Base-by-base conservation (phyloP, 441 rosid species). In the Omphalea diandra region DNA sequence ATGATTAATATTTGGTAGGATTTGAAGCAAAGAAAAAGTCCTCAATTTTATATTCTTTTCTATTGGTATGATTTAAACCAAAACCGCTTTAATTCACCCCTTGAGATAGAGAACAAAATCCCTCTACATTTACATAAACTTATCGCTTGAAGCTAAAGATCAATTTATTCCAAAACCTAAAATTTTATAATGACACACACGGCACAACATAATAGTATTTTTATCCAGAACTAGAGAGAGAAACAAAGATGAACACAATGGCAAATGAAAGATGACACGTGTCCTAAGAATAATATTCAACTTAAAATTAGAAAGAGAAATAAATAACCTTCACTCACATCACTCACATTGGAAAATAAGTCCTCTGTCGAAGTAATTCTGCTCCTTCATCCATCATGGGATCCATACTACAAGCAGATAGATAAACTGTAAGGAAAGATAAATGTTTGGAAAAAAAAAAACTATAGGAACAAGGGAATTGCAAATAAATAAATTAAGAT, bases 301-400 rank as follows among this genome's bases (percentile, higher is more conserved):
- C 47, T 18, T 17, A 67, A 55, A 31, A 60, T 26, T 67, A 40
- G 68, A 49, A 56, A 50, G 9, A 17, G 29, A 72, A 72, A 69
- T 17, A 63, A 36, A 49, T 35, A 67, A 67, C 31, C 35, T 56
- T 63, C 50, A 82, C 88, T 90, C 78, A 95, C 98, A 60, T 63
- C 50, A 82, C 88, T 90, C 78, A 95, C 98, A 70, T 75, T 50
- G 97, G 98, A 85, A 89, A 89, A 82, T 90, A 90, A 64, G 68
- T 79, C 83, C 80, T 86, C 52, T 40, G 76, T 58, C 15, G 84
- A 76, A 67, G 73, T 60, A 78, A 65, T 68, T 81, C 83, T 43
- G 70, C 79, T 76, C 79, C 83, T 77, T 73, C 91, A 79, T 83
- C 81, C 67, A 80, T 72, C 62, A 75, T 82, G 41, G 32, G 67